A percentile compares a stretch with the other conserved stretches of the same genome.
phyloP scores from a whole-genome alignment of 1,139 yeast species.

The Arxiozyma heterogenica region DNA sequence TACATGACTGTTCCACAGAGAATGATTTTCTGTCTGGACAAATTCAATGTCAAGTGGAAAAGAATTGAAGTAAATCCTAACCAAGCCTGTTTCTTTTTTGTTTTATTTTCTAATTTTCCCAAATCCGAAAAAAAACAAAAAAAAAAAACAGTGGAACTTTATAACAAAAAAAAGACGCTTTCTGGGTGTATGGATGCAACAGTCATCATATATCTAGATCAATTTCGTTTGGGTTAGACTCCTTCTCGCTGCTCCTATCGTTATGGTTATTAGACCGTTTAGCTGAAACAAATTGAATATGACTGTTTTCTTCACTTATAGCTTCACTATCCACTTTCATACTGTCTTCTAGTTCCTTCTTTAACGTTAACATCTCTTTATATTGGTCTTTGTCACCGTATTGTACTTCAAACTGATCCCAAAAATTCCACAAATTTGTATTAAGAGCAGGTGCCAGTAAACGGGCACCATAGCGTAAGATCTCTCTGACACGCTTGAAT shows the following conservation, averaged over 20 bases:
- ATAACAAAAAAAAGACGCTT: not conserved
- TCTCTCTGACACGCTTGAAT: conserved; percentile 47
- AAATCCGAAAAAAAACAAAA: not conserved
- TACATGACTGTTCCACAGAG: too few relatives aligned
- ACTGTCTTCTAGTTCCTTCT: conserved; percentile 42
- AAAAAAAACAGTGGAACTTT: not conserved
- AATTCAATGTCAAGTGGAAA: not conserved
- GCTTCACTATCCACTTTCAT: conserved; percentile 33
- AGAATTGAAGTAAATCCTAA: not conserved
- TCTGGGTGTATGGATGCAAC: not conserved
- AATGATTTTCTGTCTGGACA: not conserved
- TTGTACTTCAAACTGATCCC: conserved; percentile 68
- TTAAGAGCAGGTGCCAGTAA: conserved; percentile 37
- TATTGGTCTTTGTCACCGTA: conserved; percentile 64
- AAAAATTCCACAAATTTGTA: conserved; percentile 44
- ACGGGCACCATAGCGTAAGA: conserved; percentile 44
- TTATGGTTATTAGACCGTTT: conserved; percentile 8
- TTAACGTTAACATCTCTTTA: conserved; percentile 64
- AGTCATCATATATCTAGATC: conserved; percentile 41
- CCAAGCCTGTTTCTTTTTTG: not conserved
- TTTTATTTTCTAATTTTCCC: too few relatives aligned
- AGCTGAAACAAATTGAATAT: conserved; percentile 41
- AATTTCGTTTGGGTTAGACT: conserved; percentile 59
- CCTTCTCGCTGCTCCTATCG: conserved; percentile 9
- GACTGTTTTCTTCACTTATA: conserved; percentile 30